Conservation (phyloP, 169 alveolate species). For the Plasmodium gallinaceum region DNA sequence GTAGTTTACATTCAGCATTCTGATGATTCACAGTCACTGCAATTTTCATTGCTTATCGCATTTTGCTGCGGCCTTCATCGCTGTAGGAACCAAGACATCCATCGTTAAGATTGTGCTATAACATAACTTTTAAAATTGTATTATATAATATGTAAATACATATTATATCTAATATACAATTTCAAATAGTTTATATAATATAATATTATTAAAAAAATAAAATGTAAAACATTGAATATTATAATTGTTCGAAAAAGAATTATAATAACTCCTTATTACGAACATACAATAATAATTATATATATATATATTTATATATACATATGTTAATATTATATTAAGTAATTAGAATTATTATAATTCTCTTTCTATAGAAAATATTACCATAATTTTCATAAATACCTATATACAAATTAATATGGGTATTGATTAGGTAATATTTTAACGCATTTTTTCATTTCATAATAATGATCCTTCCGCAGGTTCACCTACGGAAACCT, state of each 20-base stretch:
- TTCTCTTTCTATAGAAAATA: background rate
- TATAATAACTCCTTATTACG: background rate
- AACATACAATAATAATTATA: background rate
- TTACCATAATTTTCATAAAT: background rate
- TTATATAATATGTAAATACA: background rate
- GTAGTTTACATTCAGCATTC: constrained; percentile 74
- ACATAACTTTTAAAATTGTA: background rate
- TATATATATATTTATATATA: no score
- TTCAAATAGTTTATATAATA: background rate
- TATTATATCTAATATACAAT: background rate
- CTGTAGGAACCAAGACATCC: constrained; percentile 78
- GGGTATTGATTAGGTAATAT: no score
- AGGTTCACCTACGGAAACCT: constrained; percentile 92
- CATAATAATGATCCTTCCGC: constrained; percentile 87
- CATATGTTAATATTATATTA: no score
- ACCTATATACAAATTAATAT: background rate
- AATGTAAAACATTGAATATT: no score
- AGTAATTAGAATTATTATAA: no score
- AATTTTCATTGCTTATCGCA: constrained; percentile 58
- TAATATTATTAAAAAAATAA: no score
- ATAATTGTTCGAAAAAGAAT: no score
- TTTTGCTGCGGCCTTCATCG: constrained; percentile 78
- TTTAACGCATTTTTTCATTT: no score
- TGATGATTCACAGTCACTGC: constrained; percentile 73
- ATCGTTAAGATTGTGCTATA: constrained; percentile 47